Percentiles rank a stretch among this genome's conserved stretches.
These are phyloP conservation scores for Aegilops longissima DNA, from an alignment of 176 grass and related monocot genomes.

Conservation along the genomic window DNA sequence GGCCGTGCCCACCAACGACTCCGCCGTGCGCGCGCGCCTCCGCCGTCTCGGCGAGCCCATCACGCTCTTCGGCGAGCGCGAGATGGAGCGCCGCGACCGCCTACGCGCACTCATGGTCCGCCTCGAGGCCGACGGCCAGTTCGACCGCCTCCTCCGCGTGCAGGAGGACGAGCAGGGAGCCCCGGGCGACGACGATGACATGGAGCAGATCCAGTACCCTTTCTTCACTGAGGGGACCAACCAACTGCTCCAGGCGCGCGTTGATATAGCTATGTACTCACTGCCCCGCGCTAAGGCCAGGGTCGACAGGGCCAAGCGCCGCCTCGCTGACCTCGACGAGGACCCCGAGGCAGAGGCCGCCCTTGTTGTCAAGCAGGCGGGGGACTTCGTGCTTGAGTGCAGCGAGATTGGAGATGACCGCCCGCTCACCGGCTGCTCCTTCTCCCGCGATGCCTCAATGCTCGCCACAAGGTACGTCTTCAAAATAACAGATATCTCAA, in stretches of 20 bases:
- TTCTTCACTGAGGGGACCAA: slow-evolving; percentile 88
- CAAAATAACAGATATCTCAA: not conserved
- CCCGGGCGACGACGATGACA: slow-evolving; percentile 35
- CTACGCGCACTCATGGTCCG: slow-evolving; percentile 79
- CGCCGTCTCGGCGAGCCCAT: slow-evolving; percentile 86
- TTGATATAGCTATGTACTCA: slow-evolving; percentile 66
- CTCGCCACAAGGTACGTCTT: slow-evolving; percentile 75
- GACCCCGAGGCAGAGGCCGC: slow-evolving; percentile 77
- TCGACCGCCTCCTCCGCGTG: slow-evolving; percentile 67
- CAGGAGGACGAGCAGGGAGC: slow-evolving; percentile 77
- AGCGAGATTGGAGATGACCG: slow-evolving; percentile 92
- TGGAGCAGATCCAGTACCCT: slow-evolving; percentile 68
- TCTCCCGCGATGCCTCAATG: slow-evolving; percentile 66
- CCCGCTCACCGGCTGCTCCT: slow-evolving; percentile 83
- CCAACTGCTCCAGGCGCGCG: slow-evolving; percentile 61
- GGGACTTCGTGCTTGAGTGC: slow-evolving; percentile 72
- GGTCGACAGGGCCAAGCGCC: slow-evolving; percentile 75
- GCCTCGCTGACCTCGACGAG: slow-evolving; percentile 75
- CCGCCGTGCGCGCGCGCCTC: slow-evolving; percentile 73
- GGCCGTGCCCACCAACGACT: slow-evolving; percentile 93
- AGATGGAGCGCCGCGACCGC: slow-evolving; percentile 91
- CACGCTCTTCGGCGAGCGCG: slow-evolving; percentile 82
- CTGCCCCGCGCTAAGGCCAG: slow-evolving; percentile 60
- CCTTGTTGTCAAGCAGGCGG: slow-evolving; percentile 63
- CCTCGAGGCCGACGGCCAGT: slow-evolving; percentile 72